Conservation (phyloP, 1,284 basidiomycete species). For the Sporisorium sorghi region DNA sequence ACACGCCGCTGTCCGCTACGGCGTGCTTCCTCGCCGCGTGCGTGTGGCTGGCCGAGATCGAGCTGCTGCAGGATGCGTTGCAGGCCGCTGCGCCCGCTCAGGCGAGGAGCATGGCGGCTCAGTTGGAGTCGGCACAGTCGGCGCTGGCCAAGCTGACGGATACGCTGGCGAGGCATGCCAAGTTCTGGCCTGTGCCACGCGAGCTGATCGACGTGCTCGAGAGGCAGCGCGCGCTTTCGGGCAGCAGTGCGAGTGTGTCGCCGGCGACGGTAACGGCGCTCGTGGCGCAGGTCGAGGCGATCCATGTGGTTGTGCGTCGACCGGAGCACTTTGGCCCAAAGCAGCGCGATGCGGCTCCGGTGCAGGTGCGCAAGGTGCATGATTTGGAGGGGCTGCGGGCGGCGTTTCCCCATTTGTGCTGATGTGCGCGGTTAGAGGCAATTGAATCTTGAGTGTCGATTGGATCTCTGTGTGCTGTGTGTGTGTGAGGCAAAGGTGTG, state of each 20-base stretch:
- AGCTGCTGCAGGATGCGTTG: slow-evolving; percentile 21
- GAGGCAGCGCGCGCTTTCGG: slow-evolving; percentile 10
- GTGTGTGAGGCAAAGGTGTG: neutral
- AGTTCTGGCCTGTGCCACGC: slow-evolving; percentile 37
- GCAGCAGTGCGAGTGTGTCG: neutral
- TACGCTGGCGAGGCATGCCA: slow-evolving; percentile 25
- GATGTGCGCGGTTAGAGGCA: neutral
- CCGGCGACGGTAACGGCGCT: slow-evolving; percentile 14
- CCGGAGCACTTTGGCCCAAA: neutral
- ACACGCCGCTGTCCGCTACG: slow-evolving; percentile 27
- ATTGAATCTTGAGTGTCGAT: neutral
- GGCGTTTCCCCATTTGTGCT: slow-evolving; percentile 35
- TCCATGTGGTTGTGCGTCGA: slow-evolving; percentile 41
- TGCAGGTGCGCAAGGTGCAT: slow-evolving; percentile 23
- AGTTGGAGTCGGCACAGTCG: slow-evolving; percentile 14
- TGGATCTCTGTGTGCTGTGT: neutral
- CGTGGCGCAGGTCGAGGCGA: slow-evolving; percentile 37
- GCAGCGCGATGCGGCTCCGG: neutral
- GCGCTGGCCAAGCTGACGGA: slow-evolving; percentile 17
- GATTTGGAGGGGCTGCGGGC: slow-evolving; percentile 28
- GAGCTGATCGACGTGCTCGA: slow-evolving; percentile 20
- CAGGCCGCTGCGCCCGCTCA: no score
- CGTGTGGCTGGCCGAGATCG: slow-evolving; percentile 31
- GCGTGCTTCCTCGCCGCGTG: slow-evolving; percentile 37
- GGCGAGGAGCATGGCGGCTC: no score